Conservation (phyloP, 306 rosid genomes). For the Cicer bijugum region DNA sequence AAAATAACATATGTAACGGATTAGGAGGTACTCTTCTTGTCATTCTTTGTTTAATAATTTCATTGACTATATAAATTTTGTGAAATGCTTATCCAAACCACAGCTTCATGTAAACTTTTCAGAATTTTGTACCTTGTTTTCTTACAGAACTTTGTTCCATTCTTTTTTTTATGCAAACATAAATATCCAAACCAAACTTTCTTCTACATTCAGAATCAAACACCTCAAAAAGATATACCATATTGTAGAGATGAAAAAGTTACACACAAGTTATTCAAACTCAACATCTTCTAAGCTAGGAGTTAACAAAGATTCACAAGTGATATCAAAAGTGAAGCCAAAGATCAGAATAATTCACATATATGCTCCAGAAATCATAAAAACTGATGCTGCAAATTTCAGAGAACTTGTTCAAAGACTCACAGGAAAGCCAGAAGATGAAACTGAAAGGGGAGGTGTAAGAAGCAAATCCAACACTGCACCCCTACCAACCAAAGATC, state of each 20-base stretch:
- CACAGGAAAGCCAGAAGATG: constrained; percentile 54
- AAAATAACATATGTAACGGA: constrained; percentile 4
- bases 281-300: constrained; percentile 48
- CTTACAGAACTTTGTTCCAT: constrained; percentile 7
- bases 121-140: constrained; percentile 32
- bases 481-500: constrained; percentile 29
- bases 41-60: constrained; percentile 38
- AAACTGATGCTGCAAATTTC: constrained; percentile 61
- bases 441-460: constrained; percentile 1
- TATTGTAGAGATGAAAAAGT: constrained; percentile 50
- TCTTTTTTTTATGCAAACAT: constrained; percentile 3
- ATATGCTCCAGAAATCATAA: constrained; percentile 58
- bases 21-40: constrained; percentile 23
- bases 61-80: constrained; percentile 44
- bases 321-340: constrained; percentile 53
- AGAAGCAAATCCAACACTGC: constrained; percentile 21
- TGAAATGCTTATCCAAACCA: constrained; percentile 42
- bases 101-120: constrained; percentile 35
- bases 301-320: constrained; percentile 47
- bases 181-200: constrained; percentile 23
- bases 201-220: constrained; percentile 39
- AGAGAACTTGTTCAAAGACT: constrained; percentile 63
- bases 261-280: constrained; percentile 37
- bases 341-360: constrained; percentile 57
- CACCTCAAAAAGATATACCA: background rate